phyloP scores from a whole-genome alignment of 129 eudicot species.

The Artemisia annua region DNA sequence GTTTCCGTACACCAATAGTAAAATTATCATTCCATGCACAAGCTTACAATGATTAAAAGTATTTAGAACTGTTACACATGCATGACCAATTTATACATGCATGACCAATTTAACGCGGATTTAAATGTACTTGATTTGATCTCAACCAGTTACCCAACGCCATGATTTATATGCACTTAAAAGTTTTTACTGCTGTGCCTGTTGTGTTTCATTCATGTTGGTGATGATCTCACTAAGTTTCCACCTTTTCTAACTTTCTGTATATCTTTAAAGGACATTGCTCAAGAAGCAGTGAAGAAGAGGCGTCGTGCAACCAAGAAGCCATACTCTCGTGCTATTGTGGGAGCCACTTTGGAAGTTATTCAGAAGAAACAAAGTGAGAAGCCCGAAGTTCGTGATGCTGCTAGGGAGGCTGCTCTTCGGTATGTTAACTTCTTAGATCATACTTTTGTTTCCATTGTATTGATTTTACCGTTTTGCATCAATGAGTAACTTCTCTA shows the following conservation, averaged over 20 bases:
- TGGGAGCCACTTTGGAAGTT: conserved; percentile 68
- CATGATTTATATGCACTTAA: too few species aligned
- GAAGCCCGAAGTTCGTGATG: conserved; percentile 73
- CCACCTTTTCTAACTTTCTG: neutral
- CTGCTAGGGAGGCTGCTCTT: conserved; percentile 72
- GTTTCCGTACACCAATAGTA: too few species aligned
- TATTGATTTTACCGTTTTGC: neutral
- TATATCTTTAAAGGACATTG: conserved; percentile 38
- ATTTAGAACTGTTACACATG: too few species aligned
- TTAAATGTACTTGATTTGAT: neutral
- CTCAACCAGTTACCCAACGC: too few species aligned
- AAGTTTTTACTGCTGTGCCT: too few species aligned
- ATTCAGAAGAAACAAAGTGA: conserved; percentile 64
- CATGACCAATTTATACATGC: too few species aligned
- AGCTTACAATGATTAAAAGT: too few species aligned
- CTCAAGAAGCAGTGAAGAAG: conserved; percentile 66
- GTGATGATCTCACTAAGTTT: neutral
- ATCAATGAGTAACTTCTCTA: neutral
- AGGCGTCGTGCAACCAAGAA: conserved; percentile 62
- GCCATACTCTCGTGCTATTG: conserved; percentile 65
- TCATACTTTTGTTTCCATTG: neutral
- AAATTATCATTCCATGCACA: too few species aligned
- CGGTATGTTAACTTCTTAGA: conserved; percentile 23
- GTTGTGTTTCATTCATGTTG: too few species aligned
- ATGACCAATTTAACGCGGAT: neutral